A percentile compares a stretch with the other conserved stretches of the same genome.
phyloP scores from a whole-genome alignment of 2,329 filamentous ascomycete species.

The Venturia nashicola region DNA sequence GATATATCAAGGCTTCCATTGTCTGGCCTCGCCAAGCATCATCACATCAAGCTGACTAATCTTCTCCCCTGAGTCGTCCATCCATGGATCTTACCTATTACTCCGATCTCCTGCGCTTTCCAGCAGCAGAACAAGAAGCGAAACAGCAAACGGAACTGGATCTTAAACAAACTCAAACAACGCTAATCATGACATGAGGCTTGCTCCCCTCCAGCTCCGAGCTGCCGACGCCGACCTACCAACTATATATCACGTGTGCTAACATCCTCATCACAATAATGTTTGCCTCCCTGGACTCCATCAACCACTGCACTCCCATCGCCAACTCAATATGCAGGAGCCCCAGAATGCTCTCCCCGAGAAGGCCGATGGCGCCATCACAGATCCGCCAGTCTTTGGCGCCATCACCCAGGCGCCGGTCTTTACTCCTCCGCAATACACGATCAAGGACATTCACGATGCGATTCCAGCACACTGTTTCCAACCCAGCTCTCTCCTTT shows the following conservation, averaged over 20 bases:
- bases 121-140: too few species aligned
- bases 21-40: too few species aligned
- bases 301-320: not conserved
- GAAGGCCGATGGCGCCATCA: not conserved
- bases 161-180: too few species aligned
- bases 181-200: not conserved
- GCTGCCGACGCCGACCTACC: not conserved
- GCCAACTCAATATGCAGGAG: not conserved
- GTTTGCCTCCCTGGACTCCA: not conserved
- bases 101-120: too few species aligned
- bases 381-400: not conserved
- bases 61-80: too few species aligned
- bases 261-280: not conserved
- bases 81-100: too few species aligned
- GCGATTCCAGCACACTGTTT: conserved; percentile 53
- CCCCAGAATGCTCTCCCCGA: not conserved
- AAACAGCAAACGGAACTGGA: too few species aligned
- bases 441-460: conserved; percentile 6
- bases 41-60: too few species aligned
- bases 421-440: not conserved
- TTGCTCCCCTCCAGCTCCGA: too few species aligned
- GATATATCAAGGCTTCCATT: too few species aligned
- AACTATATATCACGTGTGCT: not conserved
- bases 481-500: conserved; percentile 34
- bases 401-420: not conserved